Evolutionary conservation across 2,329 filamentous ascomycete genomes (phyloP), one percentile per base, ranked within the genome.

Genomic region (Xylaria sp.): DNA sequence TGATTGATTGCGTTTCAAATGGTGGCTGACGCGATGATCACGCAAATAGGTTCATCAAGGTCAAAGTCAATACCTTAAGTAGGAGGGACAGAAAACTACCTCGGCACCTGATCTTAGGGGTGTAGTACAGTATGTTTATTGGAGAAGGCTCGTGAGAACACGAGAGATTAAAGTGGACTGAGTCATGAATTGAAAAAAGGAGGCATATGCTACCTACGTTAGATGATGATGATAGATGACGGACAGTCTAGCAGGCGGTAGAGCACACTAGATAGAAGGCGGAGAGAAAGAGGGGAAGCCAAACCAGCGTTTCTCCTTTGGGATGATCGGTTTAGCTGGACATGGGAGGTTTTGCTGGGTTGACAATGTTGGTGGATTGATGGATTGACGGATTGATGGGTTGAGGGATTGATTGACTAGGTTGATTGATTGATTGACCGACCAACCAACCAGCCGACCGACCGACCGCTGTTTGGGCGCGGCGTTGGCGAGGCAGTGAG

Each of bases 11-110:
- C 58, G 66, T 60, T 54, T 58, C 66, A 61, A 60, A 59, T 43
- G 53, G 58, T 54, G 66, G 64, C 66, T 67, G 66, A 64, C 55
- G 64, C 60, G 60, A 60, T 60, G 56, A 65, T 63, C 64, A 65
- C 53, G 56, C 62, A 61, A 51, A 49, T 52, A 47, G 15, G 41
- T 33, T 48, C 27, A 53, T 48, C 43, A 37, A 57, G 54, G 53
- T n/a, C 54, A 55, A 35, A 55, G 54, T 54, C 40, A 54, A 58
- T 60, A 52, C 48, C 48, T 48, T 49, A 54, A 61, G 48, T 46
- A 52, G 44, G 51, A 27, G 37, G 15, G 51, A 48, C 11, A 44
- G 48, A 60, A 27, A 46, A 59, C 49, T 29, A 25, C 21, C 43
- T 29, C 44, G 29, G 44, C 10, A 49, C 35, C 35, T 57, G 35